Evolutionary conservation across 495 filamentous ascomycete genomes (phyloP).

Genomic region (Sordaria brevicollis): DNA sequence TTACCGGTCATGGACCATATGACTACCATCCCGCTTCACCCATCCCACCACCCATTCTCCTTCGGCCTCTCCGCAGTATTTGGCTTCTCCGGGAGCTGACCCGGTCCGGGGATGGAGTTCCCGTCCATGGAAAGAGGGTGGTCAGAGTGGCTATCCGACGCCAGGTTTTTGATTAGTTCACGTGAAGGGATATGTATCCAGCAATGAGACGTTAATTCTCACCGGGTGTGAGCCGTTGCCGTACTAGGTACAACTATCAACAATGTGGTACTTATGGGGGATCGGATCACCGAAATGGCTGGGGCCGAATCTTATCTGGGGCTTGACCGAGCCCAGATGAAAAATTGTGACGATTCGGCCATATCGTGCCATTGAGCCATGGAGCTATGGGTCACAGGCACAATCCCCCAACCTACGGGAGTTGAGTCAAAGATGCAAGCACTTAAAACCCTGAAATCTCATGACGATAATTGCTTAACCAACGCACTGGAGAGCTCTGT

Average conservation of each 20-base stretch:
- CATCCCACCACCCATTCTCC: not conserved
- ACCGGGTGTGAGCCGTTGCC: not conserved
- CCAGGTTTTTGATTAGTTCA: not conserved
- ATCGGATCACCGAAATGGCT: not conserved
- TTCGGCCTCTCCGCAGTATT: not conserved
- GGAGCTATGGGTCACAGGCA: not conserved
- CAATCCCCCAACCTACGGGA: not conserved
- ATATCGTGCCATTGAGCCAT: no score
- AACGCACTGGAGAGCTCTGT: not conserved
- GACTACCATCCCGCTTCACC: not conserved
- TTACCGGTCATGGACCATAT: not conserved
- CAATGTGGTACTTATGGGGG: not conserved
- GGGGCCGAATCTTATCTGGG: not conserved
- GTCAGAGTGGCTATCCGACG: not conserved
- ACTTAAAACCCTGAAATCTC: not conserved
- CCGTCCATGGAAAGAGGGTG: not conserved
- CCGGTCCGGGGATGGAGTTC: not conserved
- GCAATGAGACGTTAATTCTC: not conserved
- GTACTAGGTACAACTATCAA: not conserved
- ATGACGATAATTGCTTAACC: not conserved
- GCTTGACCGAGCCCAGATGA: not conserved
- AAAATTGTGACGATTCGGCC: not conserved
- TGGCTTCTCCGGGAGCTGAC: not conserved
- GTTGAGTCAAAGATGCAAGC: not conserved
- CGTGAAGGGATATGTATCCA: not conserved